A percentile compares a stretch with the other conserved stretches of the same genome.
These are phyloP conservation scores for Tubosaeta sp. DNA, from an alignment of 768 basidiomycete genomes.

Conservation along the genomic window DNA sequence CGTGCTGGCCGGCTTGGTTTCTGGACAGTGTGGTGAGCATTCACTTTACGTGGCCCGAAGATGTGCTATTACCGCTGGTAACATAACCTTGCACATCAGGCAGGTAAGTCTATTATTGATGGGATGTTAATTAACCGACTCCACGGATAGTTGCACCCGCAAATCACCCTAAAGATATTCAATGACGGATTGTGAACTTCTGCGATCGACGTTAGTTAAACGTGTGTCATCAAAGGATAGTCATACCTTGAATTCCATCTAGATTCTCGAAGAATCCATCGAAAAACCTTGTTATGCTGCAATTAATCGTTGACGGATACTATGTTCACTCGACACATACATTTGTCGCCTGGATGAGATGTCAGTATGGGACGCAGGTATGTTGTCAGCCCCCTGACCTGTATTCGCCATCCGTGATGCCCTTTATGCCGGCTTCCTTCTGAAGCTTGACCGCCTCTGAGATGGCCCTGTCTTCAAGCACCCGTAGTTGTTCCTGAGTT, in stretches of 20 bases:
- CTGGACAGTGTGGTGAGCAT: slow-evolving; percentile 1
- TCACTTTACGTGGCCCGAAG: not conserved
- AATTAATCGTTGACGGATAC: not conserved
- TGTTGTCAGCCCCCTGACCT: slow-evolving; percentile 24
- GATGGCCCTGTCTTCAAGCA: slow-evolving; percentile 38
- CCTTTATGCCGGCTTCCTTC: slow-evolving; percentile 37
- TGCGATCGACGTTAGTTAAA: too few relatives aligned
- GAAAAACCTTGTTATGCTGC: slow-evolving; percentile 16
- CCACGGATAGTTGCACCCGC: too few relatives aligned
- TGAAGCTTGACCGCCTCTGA: slow-evolving; percentile 34
- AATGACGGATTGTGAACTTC: slow-evolving; percentile 21
- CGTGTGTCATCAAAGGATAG: not conserved
- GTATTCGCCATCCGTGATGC: slow-evolving; percentile 42
- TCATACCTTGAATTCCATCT: slow-evolving; percentile 24
- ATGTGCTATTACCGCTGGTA: slow-evolving; percentile 10
- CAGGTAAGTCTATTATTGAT: slow-evolving; percentile 18
- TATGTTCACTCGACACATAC: slow-evolving; percentile 3
- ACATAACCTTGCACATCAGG: slow-evolving; percentile 22
- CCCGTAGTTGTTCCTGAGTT: slow-evolving; percentile 32
- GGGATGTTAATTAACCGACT: not conserved
- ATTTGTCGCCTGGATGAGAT: slow-evolving; percentile 20
- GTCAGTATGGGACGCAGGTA: not conserved
- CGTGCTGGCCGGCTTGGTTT: slow-evolving; percentile 19
- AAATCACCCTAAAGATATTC: slow-evolving; percentile 25
- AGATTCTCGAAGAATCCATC: slow-evolving; percentile 28